phyloP scores from a whole-genome alignment of 23 red algal species.

The Pyropia yezoensis region DNA sequence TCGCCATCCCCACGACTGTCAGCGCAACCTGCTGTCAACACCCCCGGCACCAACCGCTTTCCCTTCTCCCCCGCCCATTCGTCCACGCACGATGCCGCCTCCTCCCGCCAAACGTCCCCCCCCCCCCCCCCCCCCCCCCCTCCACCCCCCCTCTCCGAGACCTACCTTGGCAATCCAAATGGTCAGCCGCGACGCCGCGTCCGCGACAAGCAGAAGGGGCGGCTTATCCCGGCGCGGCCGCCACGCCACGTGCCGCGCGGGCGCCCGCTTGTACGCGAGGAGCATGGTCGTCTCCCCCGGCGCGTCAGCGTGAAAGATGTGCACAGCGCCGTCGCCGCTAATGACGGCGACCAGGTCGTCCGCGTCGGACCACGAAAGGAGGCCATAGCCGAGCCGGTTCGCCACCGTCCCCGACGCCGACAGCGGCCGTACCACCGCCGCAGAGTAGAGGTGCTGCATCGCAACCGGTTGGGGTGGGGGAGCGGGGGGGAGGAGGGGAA shows the following conservation, averaged over 20 bases:
- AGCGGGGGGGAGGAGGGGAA: too few relatives aligned
- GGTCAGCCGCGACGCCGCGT: conserved; percentile 50
- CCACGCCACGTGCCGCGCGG: conserved; percentile 60
- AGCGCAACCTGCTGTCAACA: too few relatives aligned
- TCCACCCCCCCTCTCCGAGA: too few relatives aligned
- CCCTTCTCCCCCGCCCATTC: too few relatives aligned
- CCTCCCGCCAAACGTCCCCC: too few relatives aligned
- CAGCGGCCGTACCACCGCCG: conserved; percentile 38
- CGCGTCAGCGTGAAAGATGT: conserved; percentile 46
- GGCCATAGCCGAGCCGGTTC: conserved; percentile 47
- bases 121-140: too few relatives aligned
- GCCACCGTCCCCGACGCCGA: conserved; percentile 15
- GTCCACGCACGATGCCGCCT: too few relatives aligned
- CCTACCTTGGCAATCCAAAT: conserved; percentile 31
- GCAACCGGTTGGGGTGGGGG: too few relatives aligned
- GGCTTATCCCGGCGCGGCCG: conserved; percentile 21
- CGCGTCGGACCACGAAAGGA: conserved; percentile 25
- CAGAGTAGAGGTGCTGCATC: conserved; percentile 45
- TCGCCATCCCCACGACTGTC: too few relatives aligned
- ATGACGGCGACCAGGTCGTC: conserved; percentile 53
- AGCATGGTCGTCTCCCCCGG: conserved; percentile 55
- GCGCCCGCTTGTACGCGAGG: conserved; percentile 29
- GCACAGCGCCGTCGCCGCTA: conserved; percentile 42
- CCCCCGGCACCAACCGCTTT: too few relatives aligned
- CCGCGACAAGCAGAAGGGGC: conserved; percentile 47